Percentiles rank a stretch among this genome's conserved stretches.
Conservation (phyloP, 1,139 yeast genomes). For the Suhomyces coccinellae region DNA sequence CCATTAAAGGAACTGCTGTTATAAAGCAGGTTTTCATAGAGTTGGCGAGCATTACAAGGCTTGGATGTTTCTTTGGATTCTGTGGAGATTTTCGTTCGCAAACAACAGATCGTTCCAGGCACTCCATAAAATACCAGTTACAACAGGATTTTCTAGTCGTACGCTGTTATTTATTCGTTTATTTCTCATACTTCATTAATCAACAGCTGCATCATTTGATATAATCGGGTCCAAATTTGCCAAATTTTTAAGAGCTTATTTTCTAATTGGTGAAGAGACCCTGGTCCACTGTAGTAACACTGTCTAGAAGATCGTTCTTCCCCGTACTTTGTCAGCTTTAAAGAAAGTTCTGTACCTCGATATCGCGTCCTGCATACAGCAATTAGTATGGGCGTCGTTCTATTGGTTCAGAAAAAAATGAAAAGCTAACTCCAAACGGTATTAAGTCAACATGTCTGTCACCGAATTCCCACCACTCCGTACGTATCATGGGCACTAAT, state of each 20-base stretch:
- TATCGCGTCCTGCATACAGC: conserved; percentile 11
- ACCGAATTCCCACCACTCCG: conserved; percentile 55
- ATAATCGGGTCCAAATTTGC: background rate
- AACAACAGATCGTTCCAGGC: background rate
- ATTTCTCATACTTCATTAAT: conserved; percentile 7
- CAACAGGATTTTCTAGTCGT: background rate
- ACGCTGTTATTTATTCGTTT: background rate
- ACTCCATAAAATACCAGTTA: background rate
- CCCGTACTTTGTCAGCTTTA: background rate
- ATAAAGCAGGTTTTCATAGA: no score
- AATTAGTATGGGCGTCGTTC: conserved; percentile 15
- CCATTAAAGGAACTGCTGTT: no score
- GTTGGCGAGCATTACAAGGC: background rate
- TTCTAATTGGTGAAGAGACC: background rate
- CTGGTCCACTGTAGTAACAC: background rate
- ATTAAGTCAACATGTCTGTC: conserved; percentile 35
- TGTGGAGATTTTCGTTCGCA: no score
- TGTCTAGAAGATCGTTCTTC: background rate
- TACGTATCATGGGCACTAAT: conserved; percentile 26
- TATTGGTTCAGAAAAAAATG: conserved; percentile 18
- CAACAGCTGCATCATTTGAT: conserved; percentile 5
- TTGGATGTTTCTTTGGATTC: no score
- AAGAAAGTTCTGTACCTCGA: background rate
- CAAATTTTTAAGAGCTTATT: background rate
- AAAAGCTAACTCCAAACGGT: conserved; percentile 6